Base-by-base conservation (phyloP, 139 green algal species). In the Chlamydomonas sp. region DNA sequence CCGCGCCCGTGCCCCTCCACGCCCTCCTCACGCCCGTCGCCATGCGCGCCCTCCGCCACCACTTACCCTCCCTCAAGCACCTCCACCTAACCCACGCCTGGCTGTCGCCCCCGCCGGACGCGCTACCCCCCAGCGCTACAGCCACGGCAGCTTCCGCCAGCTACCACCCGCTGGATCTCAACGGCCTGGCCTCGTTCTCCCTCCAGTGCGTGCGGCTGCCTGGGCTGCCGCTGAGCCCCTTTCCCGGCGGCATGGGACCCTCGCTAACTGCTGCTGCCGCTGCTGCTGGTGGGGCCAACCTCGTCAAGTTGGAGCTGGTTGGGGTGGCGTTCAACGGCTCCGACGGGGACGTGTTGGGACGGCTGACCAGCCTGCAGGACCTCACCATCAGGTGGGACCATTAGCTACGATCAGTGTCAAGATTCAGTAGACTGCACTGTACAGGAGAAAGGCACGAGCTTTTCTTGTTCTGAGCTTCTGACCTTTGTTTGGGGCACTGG, bases 341-440 rank as follows among this genome's bases (percentile, higher is more conserved):
- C n/a, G n/a, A 57, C n/a, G 72, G 72, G 20, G 83, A 87, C 73
- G 73, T 81, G 62, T 73, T 87, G 61, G 60, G 62, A 15, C 16
- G 4, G 4, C 63, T 87, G n/a, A 87, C 72, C 2, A 62, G 72
- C n/a, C 83, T 87, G 73, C 31, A 14, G 73, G 73, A 80, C 31
- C 83, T 87, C n/a, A 58, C 4, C 72, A 87, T 87, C 62, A 5
- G 31, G 83, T 87, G 83, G 6, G 79, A 10, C 6, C 4, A 15
- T 16, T 1, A 15, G 18, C 4, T 12, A 74, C n/a, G 68, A 15
- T 15, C 15, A 7, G 14, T 74, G 10, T 18, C 14, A 7, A 49
- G 68, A 7, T 12, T 74, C 6, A 9, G 57, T 3, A 57, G 49
- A 4, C 9, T 63, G 74, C 5, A 20, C 0, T 8, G 49, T 49